A percentile compares a stretch with the other conserved stretches of the same genome.
Conservation (phyloP, 2,329 filamentous ascomycete genomes). For the Zelopaecilomyces penicillatus region DNA sequence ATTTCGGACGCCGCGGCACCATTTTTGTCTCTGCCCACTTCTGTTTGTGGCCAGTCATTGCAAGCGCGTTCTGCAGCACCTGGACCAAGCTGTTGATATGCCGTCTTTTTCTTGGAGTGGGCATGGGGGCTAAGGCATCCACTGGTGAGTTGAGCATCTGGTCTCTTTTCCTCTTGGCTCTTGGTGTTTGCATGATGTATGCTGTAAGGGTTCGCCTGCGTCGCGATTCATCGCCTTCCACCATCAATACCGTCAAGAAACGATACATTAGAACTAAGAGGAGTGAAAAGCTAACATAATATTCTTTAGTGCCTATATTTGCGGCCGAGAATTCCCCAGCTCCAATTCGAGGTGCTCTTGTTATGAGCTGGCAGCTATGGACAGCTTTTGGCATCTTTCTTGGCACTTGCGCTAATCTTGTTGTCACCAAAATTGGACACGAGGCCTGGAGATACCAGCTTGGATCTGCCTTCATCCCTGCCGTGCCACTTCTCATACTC, state of each 20-base stretch:
- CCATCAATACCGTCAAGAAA: no score
- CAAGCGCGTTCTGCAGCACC: constrained; percentile 60
- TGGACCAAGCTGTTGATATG: constrained; percentile 66
- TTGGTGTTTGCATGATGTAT: no score
- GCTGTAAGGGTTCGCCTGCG: neutral
- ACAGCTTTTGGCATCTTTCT: constrained; percentile 54
- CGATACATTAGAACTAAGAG: no score
- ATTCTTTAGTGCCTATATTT: constrained; percentile 58
- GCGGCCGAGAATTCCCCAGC: constrained; percentile 67
- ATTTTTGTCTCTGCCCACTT: constrained; percentile 72
- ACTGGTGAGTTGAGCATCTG: constrained; percentile 31
- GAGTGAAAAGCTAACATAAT: no score
- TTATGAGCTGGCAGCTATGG: constrained; percentile 76
- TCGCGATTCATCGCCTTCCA: neutral
- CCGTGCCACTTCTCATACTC: constrained; percentile 45
- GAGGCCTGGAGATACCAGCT: constrained; percentile 55
- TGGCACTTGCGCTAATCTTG: constrained; percentile 53
- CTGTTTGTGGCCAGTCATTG: constrained; percentile 60
- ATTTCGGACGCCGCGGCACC: constrained; percentile 35
- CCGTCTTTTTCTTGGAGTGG: constrained; percentile 66
- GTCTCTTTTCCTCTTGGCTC: neutral
- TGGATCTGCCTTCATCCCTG: constrained; percentile 54
- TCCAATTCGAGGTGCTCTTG: constrained; percentile 61
- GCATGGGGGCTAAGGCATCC: constrained; percentile 66
- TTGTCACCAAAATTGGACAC: constrained; percentile 25